Conservation (phyloP, 768 basidiomycete genomes). For the Lactarius indigo region DNA sequence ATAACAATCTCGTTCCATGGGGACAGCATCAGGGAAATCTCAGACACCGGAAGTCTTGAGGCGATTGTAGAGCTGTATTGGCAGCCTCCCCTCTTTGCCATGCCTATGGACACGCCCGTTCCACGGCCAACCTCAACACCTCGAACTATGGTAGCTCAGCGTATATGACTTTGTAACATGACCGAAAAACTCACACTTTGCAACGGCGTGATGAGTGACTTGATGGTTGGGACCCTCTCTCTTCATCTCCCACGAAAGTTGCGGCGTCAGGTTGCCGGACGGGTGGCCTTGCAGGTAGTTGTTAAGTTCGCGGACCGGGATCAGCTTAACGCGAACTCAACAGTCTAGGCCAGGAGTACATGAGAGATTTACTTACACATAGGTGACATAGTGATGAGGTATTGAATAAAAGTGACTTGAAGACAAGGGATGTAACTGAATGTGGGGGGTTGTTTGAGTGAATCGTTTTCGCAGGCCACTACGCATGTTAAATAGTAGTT, state of each 20-base stretch:
- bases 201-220: not conserved
- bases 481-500: constrained; percentile 7
- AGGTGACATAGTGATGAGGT: not conserved
- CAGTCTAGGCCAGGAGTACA: not conserved
- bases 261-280: not conserved
- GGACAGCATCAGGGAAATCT: not conserved
- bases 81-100: not conserved
- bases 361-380: not conserved
- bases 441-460: not conserved
- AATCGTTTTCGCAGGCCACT: not conserved
- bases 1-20: not conserved
- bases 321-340: not conserved
- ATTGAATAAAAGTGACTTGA: not conserved
- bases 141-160: constrained; percentile 2
- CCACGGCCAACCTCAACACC: not conserved
- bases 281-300: not conserved
- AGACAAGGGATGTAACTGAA: not conserved
- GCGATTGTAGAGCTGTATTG: not conserved
- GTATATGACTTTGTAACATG: not conserved
- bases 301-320: constrained; percentile 6
- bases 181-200: constrained; percentile 4
- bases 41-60: not conserved
- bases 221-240: not conserved
- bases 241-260: not conserved
- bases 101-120: not conserved